Evolutionary conservation across 2,329 filamentous ascomycete genomes (phyloP).

Genomic region (Aureobasidium melanogenum): DNA sequence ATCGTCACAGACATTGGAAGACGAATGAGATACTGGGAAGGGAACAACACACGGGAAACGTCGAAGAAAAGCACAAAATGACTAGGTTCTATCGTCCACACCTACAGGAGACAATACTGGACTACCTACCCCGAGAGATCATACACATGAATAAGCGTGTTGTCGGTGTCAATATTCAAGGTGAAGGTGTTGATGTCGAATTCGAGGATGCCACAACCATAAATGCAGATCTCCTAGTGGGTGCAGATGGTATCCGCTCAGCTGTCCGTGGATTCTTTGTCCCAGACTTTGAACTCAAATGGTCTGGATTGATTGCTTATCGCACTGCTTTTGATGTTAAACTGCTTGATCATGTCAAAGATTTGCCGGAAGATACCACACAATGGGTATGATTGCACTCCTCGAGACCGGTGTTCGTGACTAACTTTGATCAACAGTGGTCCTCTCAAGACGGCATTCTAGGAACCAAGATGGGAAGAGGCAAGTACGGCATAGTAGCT

Average conservation of each 20-base stretch:
- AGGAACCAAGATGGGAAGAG: conserved; percentile 21
- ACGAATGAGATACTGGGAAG: conserved; percentile 30
- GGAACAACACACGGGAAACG: conserved; percentile 25
- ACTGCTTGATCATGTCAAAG: conserved; percentile 24
- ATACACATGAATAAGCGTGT: conserved; percentile 27
- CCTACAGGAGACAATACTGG: conserved; percentile 27
- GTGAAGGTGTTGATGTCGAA: conserved; percentile 19
- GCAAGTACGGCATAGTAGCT: conserved; percentile 26
- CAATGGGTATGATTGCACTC: conserved; percentile 21
- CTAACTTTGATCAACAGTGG: background rate
- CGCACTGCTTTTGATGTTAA: conserved; percentile 28
- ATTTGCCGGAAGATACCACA: conserved; percentile 28
- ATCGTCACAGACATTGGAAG: conserved; percentile 24
- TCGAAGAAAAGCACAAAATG: conserved; percentile 26
- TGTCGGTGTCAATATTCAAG: conserved; percentile 12
- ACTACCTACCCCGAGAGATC: conserved; percentile 23
- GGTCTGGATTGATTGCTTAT: conserved; percentile 32
- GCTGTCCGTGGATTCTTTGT: conserved; percentile 23
- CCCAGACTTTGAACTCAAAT: conserved; percentile 24
- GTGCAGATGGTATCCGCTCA: conserved; percentile 32
- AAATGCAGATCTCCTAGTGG: conserved; percentile 26
- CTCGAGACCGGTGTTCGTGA: too few relatives aligned
- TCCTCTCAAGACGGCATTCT: conserved; percentile 19
- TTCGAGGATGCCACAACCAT: conserved; percentile 26
- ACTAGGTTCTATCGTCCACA: conserved; percentile 30